Base-by-base conservation (phyloP, 371 early-diverging fungal species). In the Polyrhizophydium stewartii region DNA sequence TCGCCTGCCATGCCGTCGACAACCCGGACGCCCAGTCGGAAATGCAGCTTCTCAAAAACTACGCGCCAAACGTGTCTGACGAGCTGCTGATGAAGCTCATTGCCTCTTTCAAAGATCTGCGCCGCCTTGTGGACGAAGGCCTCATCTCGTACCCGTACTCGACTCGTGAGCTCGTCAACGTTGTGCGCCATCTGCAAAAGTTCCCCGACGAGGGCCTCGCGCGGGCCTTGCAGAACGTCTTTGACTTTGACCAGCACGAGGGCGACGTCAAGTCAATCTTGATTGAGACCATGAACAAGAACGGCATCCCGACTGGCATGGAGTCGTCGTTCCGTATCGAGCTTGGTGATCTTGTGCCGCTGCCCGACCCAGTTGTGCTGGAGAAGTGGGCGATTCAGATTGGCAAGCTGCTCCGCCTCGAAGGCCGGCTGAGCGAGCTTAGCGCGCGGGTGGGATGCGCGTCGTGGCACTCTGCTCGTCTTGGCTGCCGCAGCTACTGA, bases 61-160 rank as follows among this genome's bases (percentile, higher is more conserved):
- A 89, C 56, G 91, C 87, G 25, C 92, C 91, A 9, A 68, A 83
- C 56, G 87, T 91, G 10, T 76, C 84, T 19, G 83, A 85, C 58
- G 85, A 88, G 31, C 63, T 89, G 41, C 70, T 92, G 30, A 51
- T 66, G 21, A 85, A 87, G 61, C 69, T 91, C 45, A 84, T 87
- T 0, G 80, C 77, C 16, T 88, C 90, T 2, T 92, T 92, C 61
- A 84, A 84, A 24, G 91, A 91, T 56, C 63, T 92, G 22, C 81
- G 92, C 31, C 81, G 79, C 19, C 73, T 89, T 3, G 87, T 87
- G 1, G 91, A 92, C 59, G 89, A 90, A 57, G 91, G 90, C 37
- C 63, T 88, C 31, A 84, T 92, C 19, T 81, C 82, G 0, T 92
- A 92, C 59, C 92, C 92, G n/a, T 92, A 92, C 71, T 91, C 91